Evolutionary conservation across 805 yeast species (phyloP).

Genomic region (Saccharomycopsis malanga): DNA sequence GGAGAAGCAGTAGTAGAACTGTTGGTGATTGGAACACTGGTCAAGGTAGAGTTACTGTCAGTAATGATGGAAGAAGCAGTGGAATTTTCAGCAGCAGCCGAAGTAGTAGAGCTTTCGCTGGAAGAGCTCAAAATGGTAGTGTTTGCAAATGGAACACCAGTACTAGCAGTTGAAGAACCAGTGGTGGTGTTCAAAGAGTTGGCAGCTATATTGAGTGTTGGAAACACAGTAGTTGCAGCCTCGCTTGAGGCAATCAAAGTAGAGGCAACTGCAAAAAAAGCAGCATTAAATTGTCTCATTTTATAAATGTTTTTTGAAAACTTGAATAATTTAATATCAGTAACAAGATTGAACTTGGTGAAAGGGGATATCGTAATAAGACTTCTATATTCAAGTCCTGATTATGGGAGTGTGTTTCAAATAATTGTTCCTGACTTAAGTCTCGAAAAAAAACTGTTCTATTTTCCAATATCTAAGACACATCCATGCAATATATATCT

Average conservation of each 20-base stretch:
- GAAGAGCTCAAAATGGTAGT: background rate
- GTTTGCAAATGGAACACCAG: background rate
- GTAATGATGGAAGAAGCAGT: background rate
- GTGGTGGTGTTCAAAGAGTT: background rate
- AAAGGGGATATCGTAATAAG: background rate
- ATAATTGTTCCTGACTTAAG: background rate
- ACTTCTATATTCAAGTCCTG: background rate
- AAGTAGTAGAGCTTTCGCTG: background rate
- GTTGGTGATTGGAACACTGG: background rate
- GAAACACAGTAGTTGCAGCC: slow-evolving; percentile 21
- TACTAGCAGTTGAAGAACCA: background rate
- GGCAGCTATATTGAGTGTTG: background rate
- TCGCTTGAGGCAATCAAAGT: slow-evolving; percentile 27
- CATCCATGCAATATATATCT: background rate
- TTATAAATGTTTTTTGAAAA: background rate
- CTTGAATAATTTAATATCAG: background rate
- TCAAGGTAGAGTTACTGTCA: background rate
- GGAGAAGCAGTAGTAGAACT: background rate
- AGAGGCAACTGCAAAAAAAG: slow-evolving; percentile 29
- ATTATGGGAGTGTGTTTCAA: background rate
- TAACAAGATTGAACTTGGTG: too few species aligned
- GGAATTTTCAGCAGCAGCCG: slow-evolving; percentile 1
- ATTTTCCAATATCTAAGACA: background rate
- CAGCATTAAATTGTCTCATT: slow-evolving; percentile 20
- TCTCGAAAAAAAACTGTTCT: background rate